phyloP scores from a whole-genome alignment of 2,329 filamentous ascomycete species.

The Hyphodiscus sp. region DNA sequence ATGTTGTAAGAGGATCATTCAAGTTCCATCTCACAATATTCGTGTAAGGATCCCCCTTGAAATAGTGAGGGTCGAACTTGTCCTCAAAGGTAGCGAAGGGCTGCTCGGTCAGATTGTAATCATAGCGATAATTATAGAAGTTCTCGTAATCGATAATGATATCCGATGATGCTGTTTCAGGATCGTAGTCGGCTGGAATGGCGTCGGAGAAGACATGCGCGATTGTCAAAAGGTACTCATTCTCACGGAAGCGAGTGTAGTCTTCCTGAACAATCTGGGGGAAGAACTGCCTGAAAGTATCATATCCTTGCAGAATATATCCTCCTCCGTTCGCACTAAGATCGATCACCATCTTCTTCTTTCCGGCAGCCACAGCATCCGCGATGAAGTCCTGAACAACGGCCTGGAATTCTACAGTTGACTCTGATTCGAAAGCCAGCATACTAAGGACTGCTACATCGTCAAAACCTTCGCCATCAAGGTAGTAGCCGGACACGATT shows the following conservation, averaged over 20 bases:
- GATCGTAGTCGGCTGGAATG: conserved; percentile 22
- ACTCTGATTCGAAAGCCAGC: conserved; percentile 22
- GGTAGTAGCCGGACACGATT: conserved; percentile 26
- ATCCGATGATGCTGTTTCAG: conserved; percentile 16
- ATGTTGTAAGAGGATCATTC: conserved; percentile 21
- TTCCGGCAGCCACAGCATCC: conserved; percentile 38
- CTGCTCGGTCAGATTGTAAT: conserved; percentile 22
- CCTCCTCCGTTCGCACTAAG: conserved; percentile 56
- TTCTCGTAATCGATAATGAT: conserved; percentile 16
- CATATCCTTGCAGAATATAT: conserved; percentile 38
- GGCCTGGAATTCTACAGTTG: conserved; percentile 23
- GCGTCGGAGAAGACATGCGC: conserved; percentile 16
- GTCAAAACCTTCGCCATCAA: conserved; percentile 22
- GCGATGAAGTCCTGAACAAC: conserved; percentile 36
- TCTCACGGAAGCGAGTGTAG: conserved; percentile 22
- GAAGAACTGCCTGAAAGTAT: conserved; percentile 40
- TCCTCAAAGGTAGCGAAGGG: conserved; percentile 20
- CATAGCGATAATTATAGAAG: conserved; percentile 25
- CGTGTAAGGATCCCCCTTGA: conserved; percentile 20
- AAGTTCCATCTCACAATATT: conserved; percentile 24
- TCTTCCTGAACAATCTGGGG: conserved; percentile 28
- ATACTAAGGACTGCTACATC: conserved; percentile 28
- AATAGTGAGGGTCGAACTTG: conserved; percentile 22
- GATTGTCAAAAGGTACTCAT: conserved; percentile 18
- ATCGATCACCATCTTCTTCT: conserved; percentile 58